These are phyloP conservation scores for Beauveria brongniartii DNA, from an alignment of 2,329 filamentous ascomycete species.

Conservation along the genomic window DNA sequence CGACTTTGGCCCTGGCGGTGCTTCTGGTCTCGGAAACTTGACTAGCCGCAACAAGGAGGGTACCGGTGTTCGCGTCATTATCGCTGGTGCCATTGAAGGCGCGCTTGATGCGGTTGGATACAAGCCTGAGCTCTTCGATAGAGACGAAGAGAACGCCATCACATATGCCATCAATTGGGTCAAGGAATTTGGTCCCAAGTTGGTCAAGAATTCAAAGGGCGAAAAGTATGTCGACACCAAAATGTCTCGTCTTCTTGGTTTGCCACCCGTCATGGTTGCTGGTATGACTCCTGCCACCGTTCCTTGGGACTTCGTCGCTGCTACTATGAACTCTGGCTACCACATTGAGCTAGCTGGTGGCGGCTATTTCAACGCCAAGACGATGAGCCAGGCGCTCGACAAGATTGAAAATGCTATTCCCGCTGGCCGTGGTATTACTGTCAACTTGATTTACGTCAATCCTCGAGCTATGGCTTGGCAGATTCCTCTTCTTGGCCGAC, in stretches of 20 bases:
- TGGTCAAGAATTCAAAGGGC: conserved; percentile 82
- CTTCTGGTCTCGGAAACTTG: conserved; percentile 89
- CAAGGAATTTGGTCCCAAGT: conserved; percentile 86
- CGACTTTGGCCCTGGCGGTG: conserved; percentile 93
- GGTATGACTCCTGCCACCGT: conserved; percentile 92
- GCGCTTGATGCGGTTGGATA: conserved; percentile 88
- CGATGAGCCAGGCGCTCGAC: conserved; percentile 71
- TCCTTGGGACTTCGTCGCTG: conserved; percentile 83
- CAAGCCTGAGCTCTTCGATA: conserved; percentile 95
- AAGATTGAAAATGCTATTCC: conserved; percentile 83
- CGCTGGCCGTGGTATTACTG: conserved; percentile 75
- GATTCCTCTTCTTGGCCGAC: conserved; percentile 71
- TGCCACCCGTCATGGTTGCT: conserved; percentile 82
- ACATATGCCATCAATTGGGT: conserved; percentile 97
- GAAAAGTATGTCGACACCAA: conserved; percentile 94
- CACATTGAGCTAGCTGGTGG: conserved; percentile 85
- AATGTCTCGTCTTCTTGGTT: conserved; percentile 78
- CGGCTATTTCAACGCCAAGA: conserved; percentile 77
- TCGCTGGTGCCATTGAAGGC: conserved; percentile 88
- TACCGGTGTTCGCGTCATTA: conserved; percentile 90
- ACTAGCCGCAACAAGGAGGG: conserved; percentile 99
- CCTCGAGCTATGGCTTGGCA: conserved; percentile 89
- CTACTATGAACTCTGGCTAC: conserved; percentile 92
- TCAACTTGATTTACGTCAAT: conserved; percentile 89
- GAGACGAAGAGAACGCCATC: conserved; percentile 88